Conservation (phyloP, 2,329 filamentous ascomycete species). For the Ophiocordyceps camponoti-saundersi region DNA sequence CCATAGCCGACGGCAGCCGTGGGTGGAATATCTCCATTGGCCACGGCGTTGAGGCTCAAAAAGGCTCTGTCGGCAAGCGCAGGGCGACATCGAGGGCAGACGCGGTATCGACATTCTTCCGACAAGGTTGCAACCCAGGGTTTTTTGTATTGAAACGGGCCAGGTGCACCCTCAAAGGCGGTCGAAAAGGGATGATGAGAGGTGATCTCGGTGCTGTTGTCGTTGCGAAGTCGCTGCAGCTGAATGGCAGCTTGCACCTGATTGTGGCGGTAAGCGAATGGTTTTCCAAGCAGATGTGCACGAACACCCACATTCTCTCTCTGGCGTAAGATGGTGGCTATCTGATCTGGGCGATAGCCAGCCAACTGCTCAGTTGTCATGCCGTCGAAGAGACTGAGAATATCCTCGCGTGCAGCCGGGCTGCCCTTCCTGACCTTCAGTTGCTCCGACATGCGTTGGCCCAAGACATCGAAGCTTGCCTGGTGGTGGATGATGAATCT, state of each 20-base stretch:
- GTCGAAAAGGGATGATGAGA: slow-evolving; percentile 4
- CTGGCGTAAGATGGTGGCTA: slow-evolving; percentile 30
- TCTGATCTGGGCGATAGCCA: slow-evolving; percentile 28
- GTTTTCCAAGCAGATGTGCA: neutral
- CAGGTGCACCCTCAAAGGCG: slow-evolving; percentile 4
- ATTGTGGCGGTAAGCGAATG: neutral
- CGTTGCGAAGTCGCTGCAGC: slow-evolving; percentile 9
- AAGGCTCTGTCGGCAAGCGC: slow-evolving; percentile 24
- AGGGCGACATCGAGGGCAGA: slow-evolving; percentile 32
- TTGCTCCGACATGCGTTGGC: slow-evolving; percentile 12
- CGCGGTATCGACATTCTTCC: slow-evolving; percentile 31
- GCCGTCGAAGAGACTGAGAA: slow-evolving; percentile 27
- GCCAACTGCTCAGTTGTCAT: slow-evolving; percentile 22
- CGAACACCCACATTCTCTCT: slow-evolving; percentile 24
- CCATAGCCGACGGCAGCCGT: slow-evolving; percentile 33
- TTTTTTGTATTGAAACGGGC: slow-evolving; percentile 9
- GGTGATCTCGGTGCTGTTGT: slow-evolving; percentile 8
- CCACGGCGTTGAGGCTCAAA: slow-evolving; percentile 31
- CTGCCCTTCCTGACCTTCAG: slow-evolving; percentile 20
- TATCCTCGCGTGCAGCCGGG: slow-evolving; percentile 22
- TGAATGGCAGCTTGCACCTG: slow-evolving; percentile 17
- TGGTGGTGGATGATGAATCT: slow-evolving; percentile 4
- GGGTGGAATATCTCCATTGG: slow-evolving; percentile 30
- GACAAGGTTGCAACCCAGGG: slow-evolving; percentile 20
- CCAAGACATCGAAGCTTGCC: slow-evolving; percentile 19